Conservation (phyloP, 225 moss, liverwort and hornwort genomes). For the Ulota crispa region DNA sequence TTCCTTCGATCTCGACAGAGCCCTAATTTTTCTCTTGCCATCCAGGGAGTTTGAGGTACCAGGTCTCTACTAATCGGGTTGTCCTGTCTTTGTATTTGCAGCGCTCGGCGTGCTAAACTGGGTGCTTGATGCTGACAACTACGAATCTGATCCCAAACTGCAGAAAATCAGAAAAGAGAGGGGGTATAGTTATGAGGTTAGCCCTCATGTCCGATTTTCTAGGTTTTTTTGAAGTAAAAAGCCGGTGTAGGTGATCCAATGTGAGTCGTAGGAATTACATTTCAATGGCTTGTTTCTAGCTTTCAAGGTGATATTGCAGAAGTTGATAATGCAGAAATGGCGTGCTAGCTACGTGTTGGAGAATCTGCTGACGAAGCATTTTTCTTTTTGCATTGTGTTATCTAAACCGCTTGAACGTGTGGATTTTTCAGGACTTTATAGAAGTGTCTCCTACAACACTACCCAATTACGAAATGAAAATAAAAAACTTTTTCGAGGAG, state of each 20-base stretch:
- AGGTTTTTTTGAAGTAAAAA: not conserved
- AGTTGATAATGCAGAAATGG: not conserved
- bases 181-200: conserved; percentile 78
- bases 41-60: not conserved
- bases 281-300: not conserved
- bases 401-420: not conserved
- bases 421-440: conserved; percentile 63
- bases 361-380: not conserved
- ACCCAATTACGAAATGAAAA: conserved; percentile 71
- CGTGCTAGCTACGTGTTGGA: not conserved
- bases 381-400: not conserved
- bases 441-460: conserved; percentile 62
- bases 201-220: not conserved
- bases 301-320: not conserved
- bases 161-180: conserved; percentile 73
- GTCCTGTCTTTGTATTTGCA: conserved; percentile 24
- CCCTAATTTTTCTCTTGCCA: not conserved
- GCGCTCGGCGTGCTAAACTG: conserved; percentile 84
- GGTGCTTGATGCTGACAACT: conserved; percentile 79
- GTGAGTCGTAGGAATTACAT: not conserved
- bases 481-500: conserved; percentile 86
- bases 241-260: not conserved
- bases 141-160: conserved; percentile 65
- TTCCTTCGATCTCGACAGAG: not conserved
- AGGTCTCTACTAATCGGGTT: not conserved